Base-by-base conservation (phyloP, 31 red algal species). In the Endocladia muricata region DNA sequence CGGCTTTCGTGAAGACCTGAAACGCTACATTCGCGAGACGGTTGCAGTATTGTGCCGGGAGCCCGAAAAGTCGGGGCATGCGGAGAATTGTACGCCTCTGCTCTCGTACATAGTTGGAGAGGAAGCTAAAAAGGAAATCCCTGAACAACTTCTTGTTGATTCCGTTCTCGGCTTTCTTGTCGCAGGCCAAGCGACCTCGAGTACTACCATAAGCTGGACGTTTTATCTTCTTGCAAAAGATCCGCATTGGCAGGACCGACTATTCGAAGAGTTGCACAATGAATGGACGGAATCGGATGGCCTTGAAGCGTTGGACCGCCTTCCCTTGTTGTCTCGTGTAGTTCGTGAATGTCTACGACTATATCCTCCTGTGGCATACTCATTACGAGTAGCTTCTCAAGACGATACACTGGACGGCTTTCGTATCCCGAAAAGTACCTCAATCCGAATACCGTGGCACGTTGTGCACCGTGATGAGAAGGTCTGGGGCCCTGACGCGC, bases 301-400 rank as follows among this genome's bases (percentile, higher is more conserved):
- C 22, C 34, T 79, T 4, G 48, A 70, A 38, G 31, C 36, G 19
- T 42, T 90, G 28, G 79, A 84, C 48, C 22, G 23, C 5, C 41
- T 83, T 25, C 77, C 76, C 0, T 25, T 76, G 33, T 62, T 91
- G 13, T 69, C 63, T n/a, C 68, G 67, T 13, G 51, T 83, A 5
- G 61, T 91, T 8, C 28, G 44, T 19, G 87, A 91, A 57, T 30
- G 41, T 11, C 68, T 91, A 11, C 87, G 87, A 65, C 48, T 84
- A 54, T 69, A 91, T 48, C 87, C 87, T 0, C 87, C 87, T 35
- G 56, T 85, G 22, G 37, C 34, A 31, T 61, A 55, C 37, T 15
- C 55, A 1, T 35, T 70, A 4, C 70, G 87, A 26, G 23, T n/a
- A 47, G 37, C 63, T 15, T 32, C 30, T 8, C 15, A 58, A 39